Percentiles rank a stretch among this genome's conserved stretches.
These are phyloP conservation scores for Beta macrorhiza DNA, from an alignment of 179 eudicot genomes.

Conservation along the genomic window DNA sequence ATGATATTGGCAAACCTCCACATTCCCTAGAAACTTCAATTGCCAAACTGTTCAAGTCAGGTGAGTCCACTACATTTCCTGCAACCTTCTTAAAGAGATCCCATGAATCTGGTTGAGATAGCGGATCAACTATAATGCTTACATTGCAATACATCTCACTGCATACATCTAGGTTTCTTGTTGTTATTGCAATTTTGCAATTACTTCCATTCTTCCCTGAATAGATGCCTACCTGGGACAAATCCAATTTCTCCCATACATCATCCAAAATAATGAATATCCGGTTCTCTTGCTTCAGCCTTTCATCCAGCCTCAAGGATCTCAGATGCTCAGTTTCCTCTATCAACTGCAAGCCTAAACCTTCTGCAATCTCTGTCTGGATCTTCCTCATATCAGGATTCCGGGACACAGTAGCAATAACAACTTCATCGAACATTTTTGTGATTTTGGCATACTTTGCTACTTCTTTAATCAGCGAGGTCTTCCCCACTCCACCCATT, in stretches of 20 bases:
- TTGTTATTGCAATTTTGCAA: constrained; percentile 35
- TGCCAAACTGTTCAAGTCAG: constrained; percentile 26
- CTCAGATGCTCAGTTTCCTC: too few relatives aligned
- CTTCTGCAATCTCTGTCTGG: too few relatives aligned
- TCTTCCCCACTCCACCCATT: too few relatives aligned
- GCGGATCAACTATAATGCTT: constrained; percentile 28
- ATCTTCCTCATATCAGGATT: too few relatives aligned
- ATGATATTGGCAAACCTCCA: constrained; percentile 46
- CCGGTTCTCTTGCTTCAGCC: too few relatives aligned
- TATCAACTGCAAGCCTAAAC: too few relatives aligned
- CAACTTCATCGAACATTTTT: too few relatives aligned
- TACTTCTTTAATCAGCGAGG: too few relatives aligned
- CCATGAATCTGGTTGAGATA: constrained; percentile 37
- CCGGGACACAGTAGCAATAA: too few relatives aligned
- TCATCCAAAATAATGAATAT: constrained; percentile 37
- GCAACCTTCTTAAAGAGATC: constrained; percentile 33
- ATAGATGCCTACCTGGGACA: constrained; percentile 39
- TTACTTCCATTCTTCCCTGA: constrained; percentile 18
- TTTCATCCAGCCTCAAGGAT: too few relatives aligned
- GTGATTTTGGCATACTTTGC: too few relatives aligned
- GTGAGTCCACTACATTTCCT: constrained; percentile 27
- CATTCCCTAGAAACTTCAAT: constrained; percentile 14
- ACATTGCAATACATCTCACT: constrained; percentile 34
- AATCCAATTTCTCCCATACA: constrained; percentile 41
- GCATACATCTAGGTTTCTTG: constrained; percentile 19